phyloP scores from a whole-genome alignment of 352 stramenopile genomes.

The Globisporangium iwayamae region DNA sequence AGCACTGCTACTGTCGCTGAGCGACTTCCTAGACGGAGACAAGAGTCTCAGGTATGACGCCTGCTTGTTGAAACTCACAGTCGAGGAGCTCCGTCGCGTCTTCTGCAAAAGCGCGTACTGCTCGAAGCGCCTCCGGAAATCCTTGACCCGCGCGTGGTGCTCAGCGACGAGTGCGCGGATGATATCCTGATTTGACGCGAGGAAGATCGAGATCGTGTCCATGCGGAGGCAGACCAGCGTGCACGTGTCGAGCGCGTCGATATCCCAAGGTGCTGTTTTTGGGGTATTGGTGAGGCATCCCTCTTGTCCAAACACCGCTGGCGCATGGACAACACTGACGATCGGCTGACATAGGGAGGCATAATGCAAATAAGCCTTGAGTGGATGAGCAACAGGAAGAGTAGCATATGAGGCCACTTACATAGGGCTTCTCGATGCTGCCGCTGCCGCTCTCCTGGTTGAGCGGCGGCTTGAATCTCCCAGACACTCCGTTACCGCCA shows the following conservation, averaged over 20 bases:
- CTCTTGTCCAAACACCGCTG: constrained; percentile 75
- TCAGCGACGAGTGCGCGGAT: constrained; percentile 44
- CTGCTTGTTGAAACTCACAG: not conserved
- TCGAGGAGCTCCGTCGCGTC: not conserved
- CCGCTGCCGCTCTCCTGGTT: constrained; percentile 6
- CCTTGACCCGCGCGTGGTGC: constrained; percentile 34
- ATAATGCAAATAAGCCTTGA: not conserved
- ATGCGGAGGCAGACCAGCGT: constrained; percentile 50
- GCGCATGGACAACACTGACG: constrained; percentile 53
- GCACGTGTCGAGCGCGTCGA: constrained; percentile 58
- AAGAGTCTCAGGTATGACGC: constrained; percentile 10
- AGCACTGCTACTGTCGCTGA: not conserved
- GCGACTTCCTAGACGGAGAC: constrained; percentile 1
- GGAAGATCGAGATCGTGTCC: constrained; percentile 62
- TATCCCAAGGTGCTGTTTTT: constrained; percentile 41
- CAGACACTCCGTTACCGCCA: not conserved
- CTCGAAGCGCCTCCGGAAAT: constrained; percentile 48
- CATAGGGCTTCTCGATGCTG: constrained; percentile 7
- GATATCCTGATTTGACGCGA: constrained; percentile 43
- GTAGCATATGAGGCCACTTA: not conserved
- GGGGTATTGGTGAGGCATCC: constrained; percentile 38
- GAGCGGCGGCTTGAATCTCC: constrained; percentile 6
- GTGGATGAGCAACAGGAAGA: not conserved
- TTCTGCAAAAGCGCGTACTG: constrained; percentile 1
- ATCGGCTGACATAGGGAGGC: constrained; percentile 24